phyloP scores from a whole-genome alignment of 1,284 basidiomycete species.

The Boletus putidus region DNA sequence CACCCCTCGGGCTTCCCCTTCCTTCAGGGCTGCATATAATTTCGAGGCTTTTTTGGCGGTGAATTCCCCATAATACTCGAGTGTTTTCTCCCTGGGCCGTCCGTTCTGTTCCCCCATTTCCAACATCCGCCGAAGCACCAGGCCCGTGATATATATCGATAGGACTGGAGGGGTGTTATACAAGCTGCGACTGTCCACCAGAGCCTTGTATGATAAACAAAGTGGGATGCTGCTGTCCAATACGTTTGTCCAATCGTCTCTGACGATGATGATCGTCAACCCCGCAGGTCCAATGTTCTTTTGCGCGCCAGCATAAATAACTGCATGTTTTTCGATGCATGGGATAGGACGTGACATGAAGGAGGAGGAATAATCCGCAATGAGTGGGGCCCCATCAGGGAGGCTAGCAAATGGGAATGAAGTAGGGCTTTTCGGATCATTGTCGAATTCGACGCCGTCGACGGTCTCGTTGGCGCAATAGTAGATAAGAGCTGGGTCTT shows the following conservation, averaged over 20 bases:
- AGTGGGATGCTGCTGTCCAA: slow-evolving; percentile 78
- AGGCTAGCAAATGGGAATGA: slow-evolving; percentile 89
- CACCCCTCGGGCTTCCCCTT: slow-evolving; percentile 69
- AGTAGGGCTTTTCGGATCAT: slow-evolving; percentile 49
- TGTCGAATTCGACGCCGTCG: slow-evolving; percentile 89
- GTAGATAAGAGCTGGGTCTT: slow-evolving; percentile 85
- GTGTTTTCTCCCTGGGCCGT: slow-evolving; percentile 55
- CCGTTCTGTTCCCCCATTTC: slow-evolving; percentile 33
- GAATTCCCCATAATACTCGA: slow-evolving; percentile 64
- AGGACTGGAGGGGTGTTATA: slow-evolving; percentile 97
- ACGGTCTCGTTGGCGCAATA: slow-evolving; percentile 99
- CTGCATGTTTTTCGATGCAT: slow-evolving; percentile 81
- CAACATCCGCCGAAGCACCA: slow-evolving; percentile 79
- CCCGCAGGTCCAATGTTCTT: slow-evolving; percentile 98
- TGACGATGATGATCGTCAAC: slow-evolving; percentile 89
- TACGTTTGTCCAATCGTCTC: slow-evolving; percentile 75
- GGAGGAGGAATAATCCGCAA: slow-evolving; percentile 95
- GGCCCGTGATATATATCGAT: slow-evolving; percentile 87
- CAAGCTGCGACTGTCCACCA: slow-evolving; percentile 75
- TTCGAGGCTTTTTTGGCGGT: slow-evolving; percentile 75
- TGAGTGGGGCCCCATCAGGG: slow-evolving; percentile 69
- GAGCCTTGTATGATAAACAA: slow-evolving; percentile 83
- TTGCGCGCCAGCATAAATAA: slow-evolving; percentile 98
- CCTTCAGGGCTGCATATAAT: slow-evolving; percentile 71
- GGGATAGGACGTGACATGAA: slow-evolving; percentile 97